Conservation (phyloP, 257 asterid species). For the Pogostemon cablin region DNA sequence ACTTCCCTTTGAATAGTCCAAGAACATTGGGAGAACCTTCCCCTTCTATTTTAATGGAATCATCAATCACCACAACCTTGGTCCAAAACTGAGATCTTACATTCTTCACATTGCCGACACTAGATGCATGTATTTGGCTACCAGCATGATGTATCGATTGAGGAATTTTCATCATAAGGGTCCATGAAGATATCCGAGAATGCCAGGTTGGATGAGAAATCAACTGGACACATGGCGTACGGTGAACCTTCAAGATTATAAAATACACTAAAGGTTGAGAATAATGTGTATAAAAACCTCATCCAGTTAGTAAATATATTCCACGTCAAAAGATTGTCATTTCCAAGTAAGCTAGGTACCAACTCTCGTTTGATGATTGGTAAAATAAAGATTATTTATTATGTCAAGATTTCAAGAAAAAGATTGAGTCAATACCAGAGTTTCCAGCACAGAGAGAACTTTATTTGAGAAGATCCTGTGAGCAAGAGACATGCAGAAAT, state of each 20-base stretch:
- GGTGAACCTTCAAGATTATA: slow-evolving; percentile 61
- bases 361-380: not conserved
- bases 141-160: slow-evolving; percentile 75
- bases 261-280: slow-evolving; percentile 11
- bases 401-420: slow-evolving; percentile 22
- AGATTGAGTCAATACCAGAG: slow-evolving; percentile 62
- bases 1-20: slow-evolving; percentile 81
- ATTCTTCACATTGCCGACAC: slow-evolving; percentile 43
- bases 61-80: slow-evolving; percentile 79
- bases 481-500: slow-evolving; percentile 88
- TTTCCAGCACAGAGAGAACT: slow-evolving; percentile 75
- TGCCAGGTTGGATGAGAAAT: slow-evolving; percentile 92
- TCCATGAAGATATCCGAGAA: slow-evolving; percentile 94
- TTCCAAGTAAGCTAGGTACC: not conserved
- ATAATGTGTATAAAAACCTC: not conserved
- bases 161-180: slow-evolving; percentile 77
- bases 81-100: slow-evolving; percentile 77
- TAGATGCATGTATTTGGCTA: slow-evolving; percentile 49
- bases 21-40: slow-evolving; percentile 94
- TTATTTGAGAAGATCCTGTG: slow-evolving; percentile 94
- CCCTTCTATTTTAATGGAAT: slow-evolving; percentile 85
- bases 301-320: too few species aligned
- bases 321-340: not conserved
- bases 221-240: slow-evolving; percentile 76
- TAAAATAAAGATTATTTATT: not conserved